These are phyloP conservation scores for Bruguiera sexangula DNA, from an alignment of 345 rosid species.

Conservation along the genomic window DNA sequence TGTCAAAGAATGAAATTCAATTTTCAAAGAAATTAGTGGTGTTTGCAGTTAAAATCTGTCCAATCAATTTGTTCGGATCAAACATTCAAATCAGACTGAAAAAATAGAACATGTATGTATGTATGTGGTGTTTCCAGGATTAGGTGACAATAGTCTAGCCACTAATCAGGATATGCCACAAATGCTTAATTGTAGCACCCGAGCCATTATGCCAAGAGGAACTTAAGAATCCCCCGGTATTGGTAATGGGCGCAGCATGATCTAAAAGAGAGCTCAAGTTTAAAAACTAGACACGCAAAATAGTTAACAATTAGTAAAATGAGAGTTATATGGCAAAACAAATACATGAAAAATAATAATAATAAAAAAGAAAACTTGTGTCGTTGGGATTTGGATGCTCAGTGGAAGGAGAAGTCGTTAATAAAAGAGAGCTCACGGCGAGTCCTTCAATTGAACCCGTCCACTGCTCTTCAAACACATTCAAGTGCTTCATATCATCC, in stretches of 20 bases:
- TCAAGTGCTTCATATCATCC: constrained; percentile 66
- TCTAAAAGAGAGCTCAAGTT: too few species aligned
- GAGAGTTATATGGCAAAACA: too few species aligned
- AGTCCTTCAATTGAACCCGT: constrained; percentile 21
- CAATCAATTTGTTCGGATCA: too few species aligned
- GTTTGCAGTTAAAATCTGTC: too few species aligned
- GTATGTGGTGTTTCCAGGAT: constrained; percentile 88
- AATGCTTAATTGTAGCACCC: constrained; percentile 49
- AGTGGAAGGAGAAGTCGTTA: constrained; percentile 99
- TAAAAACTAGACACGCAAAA: too few species aligned
- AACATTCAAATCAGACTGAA: too few species aligned
- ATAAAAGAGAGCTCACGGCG: constrained; percentile 73
- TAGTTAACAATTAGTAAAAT: neutral
- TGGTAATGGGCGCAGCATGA: constrained; percentile 75
- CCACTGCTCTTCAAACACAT: constrained; percentile 80
- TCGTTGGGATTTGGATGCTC: constrained; percentile 39
- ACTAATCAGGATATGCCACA: constrained; percentile 80
- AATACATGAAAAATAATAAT: neutral
- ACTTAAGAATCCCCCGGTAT: constrained; percentile 62
- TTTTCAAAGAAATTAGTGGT: too few species aligned
- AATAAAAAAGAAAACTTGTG: too few species aligned
- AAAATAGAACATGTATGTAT: constrained; percentile 28
- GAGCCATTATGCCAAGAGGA: constrained; percentile 91
- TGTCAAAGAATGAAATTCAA: too few species aligned
- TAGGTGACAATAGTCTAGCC: constrained; percentile 33